Evolutionary conservation across 2,329 filamentous ascomycete species (phyloP).

Genomic region (Colletotrichum sp.): DNA sequence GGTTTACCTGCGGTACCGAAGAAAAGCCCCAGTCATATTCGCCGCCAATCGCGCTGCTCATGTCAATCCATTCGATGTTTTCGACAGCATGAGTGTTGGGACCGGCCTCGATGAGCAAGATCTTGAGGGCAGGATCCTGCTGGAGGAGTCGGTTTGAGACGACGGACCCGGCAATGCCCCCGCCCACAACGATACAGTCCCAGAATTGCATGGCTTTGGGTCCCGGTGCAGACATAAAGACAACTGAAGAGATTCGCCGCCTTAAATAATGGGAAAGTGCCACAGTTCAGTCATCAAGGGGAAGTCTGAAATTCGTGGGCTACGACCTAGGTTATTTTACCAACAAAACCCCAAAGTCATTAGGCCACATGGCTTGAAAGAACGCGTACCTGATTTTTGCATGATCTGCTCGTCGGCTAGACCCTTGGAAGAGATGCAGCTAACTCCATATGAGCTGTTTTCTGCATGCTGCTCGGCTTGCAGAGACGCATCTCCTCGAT

Average conservation of each 20-base stretch:
- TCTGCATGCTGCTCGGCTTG: rapidly evolving
- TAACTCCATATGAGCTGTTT: not conserved
- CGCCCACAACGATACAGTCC: slow-evolving; percentile 44
- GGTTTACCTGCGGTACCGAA: slow-evolving; percentile 31
- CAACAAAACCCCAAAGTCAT: not conserved
- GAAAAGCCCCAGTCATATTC: slow-evolving; percentile 40
- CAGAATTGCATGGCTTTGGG: not conserved
- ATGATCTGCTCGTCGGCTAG: too few relatives aligned
- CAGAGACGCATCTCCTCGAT: rapidly evolving
- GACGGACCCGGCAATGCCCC: slow-evolving; percentile 39
- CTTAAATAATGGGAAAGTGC: rapidly evolving
- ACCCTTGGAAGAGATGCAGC: not conserved
- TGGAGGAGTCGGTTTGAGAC: slow-evolving; percentile 35
- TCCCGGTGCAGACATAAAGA: not conserved
- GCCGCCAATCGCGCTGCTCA: slow-evolving; percentile 27
- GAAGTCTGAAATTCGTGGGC: too few relatives aligned
- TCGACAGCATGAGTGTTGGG: slow-evolving; percentile 29
- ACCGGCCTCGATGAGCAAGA: slow-evolving; percentile 45
- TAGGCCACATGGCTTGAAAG: too few relatives aligned
- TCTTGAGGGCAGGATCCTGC: slow-evolving; percentile 27
- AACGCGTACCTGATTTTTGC: too few relatives aligned
- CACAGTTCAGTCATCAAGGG: too few relatives aligned
- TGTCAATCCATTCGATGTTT: slow-evolving; percentile 28
- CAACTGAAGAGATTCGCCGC: rapidly evolving
- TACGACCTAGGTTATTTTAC: too few relatives aligned